Percentiles rank a stretch among this genome's conserved stretches.
These are phyloP conservation scores for Lippia alba DNA, from an alignment of 305 asterid species.

Conservation along the genomic window DNA sequence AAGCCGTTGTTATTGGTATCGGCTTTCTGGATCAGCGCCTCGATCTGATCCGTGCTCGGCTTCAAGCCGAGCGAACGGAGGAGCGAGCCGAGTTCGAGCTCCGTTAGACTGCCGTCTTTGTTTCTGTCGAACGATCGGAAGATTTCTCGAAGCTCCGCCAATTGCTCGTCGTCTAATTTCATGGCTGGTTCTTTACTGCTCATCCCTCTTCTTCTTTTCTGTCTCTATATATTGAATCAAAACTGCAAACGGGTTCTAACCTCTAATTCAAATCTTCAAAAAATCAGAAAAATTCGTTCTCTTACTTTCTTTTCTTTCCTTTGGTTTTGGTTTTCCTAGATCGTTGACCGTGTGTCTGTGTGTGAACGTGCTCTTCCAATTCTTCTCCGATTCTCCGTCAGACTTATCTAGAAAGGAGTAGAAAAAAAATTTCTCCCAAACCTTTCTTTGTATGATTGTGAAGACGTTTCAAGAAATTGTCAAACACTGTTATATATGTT, in stretches of 20 bases:
- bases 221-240: no score
- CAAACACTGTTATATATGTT: no score
- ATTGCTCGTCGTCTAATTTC: slow-evolving; percentile 80
- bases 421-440: background rate
- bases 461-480: slow-evolving; percentile 22
- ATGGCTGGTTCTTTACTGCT: slow-evolving; percentile 49
- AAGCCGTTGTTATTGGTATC: slow-evolving; percentile 83
- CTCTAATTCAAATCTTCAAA: background rate
- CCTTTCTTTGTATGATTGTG: slow-evolving; percentile 11
- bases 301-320: background rate
- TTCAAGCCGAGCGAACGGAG: slow-evolving; percentile 82
- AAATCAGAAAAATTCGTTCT: background rate
- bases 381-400: background rate
- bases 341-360: background rate
- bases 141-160: slow-evolving; percentile 85
- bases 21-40: slow-evolving; percentile 74
- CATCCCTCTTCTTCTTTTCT: slow-evolving; percentile 36
- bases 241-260: background rate
- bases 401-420: background rate
- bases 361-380: background rate
- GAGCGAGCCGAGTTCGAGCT: slow-evolving; percentile 88
- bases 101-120: slow-evolving; percentile 92
- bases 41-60: slow-evolving; percentile 90
- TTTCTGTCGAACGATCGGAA: slow-evolving; percentile 89
- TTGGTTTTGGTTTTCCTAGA: no score